Percentiles rank a stretch among this genome's conserved stretches.
Conservation (phyloP, 2,329 filamentous ascomycete species). For the Ceratocystis harringtonii region DNA sequence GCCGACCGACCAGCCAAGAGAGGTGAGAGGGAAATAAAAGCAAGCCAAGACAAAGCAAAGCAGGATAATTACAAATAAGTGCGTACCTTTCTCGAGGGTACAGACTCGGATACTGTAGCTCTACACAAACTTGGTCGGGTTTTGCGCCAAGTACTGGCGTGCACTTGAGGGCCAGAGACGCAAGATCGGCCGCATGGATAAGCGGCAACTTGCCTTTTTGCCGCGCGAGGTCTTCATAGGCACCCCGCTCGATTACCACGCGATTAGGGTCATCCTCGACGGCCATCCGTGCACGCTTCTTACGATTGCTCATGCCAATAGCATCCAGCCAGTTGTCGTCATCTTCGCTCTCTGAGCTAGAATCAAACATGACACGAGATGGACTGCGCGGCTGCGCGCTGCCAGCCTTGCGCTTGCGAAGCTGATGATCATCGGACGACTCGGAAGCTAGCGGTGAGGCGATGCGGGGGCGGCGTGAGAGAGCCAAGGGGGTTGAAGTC, state of each 20-base stretch:
- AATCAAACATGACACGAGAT: constrained; percentile 35
- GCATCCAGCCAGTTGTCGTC: constrained; percentile 35
- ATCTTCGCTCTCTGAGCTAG: constrained; percentile 36
- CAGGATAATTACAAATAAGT: constrained; percentile 15
- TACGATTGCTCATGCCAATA: constrained; percentile 35
- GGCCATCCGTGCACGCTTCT: constrained; percentile 20
- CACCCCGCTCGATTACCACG: constrained; percentile 5
- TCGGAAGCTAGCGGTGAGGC: constrained; percentile 9
- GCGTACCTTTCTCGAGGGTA: constrained; percentile 50
- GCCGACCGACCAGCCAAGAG: constrained; percentile 10
- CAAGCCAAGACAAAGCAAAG: background rate
- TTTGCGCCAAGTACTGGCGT: constrained; percentile 35
- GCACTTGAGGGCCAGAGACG: constrained; percentile 36
- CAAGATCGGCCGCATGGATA: constrained; percentile 45
- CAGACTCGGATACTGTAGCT: constrained; percentile 72
- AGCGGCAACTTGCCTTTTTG: constrained; percentile 30
- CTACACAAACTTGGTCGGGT: constrained; percentile 42
- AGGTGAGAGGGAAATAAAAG: background rate
- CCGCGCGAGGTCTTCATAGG: constrained; percentile 16
- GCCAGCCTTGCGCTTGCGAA: constrained; percentile 35
- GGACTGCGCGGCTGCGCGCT: constrained; percentile 28
- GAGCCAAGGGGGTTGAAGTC: background rate
- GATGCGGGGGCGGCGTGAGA: constrained; percentile 9
- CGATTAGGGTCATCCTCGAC: constrained; percentile 14
- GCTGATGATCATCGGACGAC: constrained; percentile 12